Conservation (phyloP, 352 stramenopile species). For the Phytophthora idaei region DNA sequence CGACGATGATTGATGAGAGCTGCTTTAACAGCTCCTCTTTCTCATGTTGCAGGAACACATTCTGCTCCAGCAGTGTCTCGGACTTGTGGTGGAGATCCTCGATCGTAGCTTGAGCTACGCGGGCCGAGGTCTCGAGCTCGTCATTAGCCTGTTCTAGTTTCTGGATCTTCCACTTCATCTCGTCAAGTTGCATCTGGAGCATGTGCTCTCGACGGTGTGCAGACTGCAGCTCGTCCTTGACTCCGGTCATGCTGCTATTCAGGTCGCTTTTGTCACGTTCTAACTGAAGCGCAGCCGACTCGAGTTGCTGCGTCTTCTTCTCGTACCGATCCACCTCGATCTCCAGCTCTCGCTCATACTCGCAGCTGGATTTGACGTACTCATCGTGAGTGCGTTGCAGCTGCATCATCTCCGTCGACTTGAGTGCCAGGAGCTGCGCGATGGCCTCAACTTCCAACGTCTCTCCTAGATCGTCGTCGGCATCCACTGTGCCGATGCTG, state of each 20-base stretch:
- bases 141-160: conserved; percentile 73
- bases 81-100: conserved; percentile 63
- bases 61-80: conserved; percentile 63
- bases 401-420: conserved; percentile 47
- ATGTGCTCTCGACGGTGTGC: conserved; percentile 37
- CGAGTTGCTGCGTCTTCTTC: conserved; percentile 39
- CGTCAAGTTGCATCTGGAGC: conserved; percentile 41
- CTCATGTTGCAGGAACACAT: conserved; percentile 74
- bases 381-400: conserved; percentile 73
- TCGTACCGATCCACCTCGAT: conserved; percentile 63
- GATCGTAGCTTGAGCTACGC: conserved; percentile 64
- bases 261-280: conserved; percentile 42
- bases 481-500: conserved; percentile 19
- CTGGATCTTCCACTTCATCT: conserved; percentile 75
- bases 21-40: conserved; percentile 57
- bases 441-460: conserved; percentile 12
- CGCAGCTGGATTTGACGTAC: conserved; percentile 74
- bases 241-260: not conserved
- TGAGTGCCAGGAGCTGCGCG: conserved; percentile 29
- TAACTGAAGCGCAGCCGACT: conserved; percentile 21
- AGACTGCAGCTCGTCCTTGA: conserved; percentile 39
- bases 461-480: conserved; percentile 29
- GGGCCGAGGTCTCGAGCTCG: conserved; percentile 67
- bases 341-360: conserved; percentile 80
- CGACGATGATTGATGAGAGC: conserved; percentile 35